Percentiles rank a stretch among this genome's conserved stretches.
These are phyloP conservation scores for Zhuliangozyma parablackwelliae DNA, from an alignment of 1,139 yeast species.

Conservation along the genomic window DNA sequence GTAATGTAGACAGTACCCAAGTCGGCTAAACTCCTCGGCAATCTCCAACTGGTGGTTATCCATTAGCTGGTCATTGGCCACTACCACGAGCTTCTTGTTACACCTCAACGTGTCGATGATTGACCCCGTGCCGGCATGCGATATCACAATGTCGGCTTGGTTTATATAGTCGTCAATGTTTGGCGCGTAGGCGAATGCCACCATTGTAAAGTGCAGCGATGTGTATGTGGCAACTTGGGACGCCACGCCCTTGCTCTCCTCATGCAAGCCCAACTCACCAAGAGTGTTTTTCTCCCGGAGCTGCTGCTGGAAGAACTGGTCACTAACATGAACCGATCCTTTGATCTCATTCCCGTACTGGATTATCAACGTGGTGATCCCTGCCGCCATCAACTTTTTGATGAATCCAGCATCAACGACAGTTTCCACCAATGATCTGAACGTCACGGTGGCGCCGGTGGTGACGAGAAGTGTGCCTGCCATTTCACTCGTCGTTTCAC, in stretches of 20 bases:
- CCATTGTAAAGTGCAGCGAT: constrained; percentile 14
- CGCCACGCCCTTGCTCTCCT: background rate
- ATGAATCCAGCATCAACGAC: constrained; percentile 37
- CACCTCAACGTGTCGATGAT: constrained; percentile 70
- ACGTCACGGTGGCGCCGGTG: constrained; percentile 86
- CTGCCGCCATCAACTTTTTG: constrained; percentile 20
- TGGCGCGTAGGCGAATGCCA: constrained; percentile 47
- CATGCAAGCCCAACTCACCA: constrained; percentile 10
- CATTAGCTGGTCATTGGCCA: constrained; percentile 67
- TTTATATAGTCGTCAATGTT: constrained; percentile 36
- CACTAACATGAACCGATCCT: constrained; percentile 23
- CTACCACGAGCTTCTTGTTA: constrained; percentile 58
- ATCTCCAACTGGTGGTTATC: constrained; percentile 85
- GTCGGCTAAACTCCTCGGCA: constrained; percentile 50
- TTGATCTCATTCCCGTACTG: constrained; percentile 66
- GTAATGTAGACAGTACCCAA: constrained; percentile 12
- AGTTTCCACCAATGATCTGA: constrained; percentile 47
- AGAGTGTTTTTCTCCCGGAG: constrained; percentile 10
- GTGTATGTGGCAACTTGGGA: constrained; percentile 1
- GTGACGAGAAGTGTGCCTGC: constrained; percentile 21
- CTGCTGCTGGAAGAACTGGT: constrained; percentile 16
- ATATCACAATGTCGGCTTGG: constrained; percentile 55
- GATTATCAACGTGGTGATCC: constrained; percentile 41
- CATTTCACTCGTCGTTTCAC: too few relatives aligned
- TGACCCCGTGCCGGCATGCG: constrained; percentile 96